Conservation (phyloP, 2,329 filamentous ascomycete species). For the Penicillium brevicompactum region DNA sequence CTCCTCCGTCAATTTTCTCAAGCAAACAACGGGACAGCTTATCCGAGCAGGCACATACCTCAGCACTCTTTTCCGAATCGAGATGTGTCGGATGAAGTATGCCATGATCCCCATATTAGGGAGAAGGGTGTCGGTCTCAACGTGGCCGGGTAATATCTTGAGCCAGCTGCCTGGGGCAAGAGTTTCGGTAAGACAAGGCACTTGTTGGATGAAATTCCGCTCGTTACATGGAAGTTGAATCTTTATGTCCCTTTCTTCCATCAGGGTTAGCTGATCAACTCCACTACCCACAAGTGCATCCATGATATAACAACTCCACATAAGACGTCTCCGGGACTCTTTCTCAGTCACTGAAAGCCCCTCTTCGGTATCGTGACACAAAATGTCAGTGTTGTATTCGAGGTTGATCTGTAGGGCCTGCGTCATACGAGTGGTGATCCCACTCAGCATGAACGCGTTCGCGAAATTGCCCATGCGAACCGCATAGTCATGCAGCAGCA, state of each 20-base stretch:
- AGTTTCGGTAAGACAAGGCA: slow-evolving; percentile 32
- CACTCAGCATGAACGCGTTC: slow-evolving; percentile 36
- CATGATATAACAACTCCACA: slow-evolving; percentile 36
- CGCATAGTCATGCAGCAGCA: slow-evolving; percentile 35
- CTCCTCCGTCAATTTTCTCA: too few relatives aligned
- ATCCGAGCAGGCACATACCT: slow-evolving; percentile 3
- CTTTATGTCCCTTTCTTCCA: slow-evolving; percentile 33
- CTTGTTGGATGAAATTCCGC: slow-evolving; percentile 31
- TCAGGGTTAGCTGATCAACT: slow-evolving; percentile 32
- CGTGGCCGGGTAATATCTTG: slow-evolving; percentile 14
- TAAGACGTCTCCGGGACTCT: slow-evolving; percentile 32
- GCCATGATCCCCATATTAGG: slow-evolving; percentile 27
- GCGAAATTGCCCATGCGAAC: slow-evolving; percentile 34
- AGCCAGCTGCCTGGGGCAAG: slow-evolving; percentile 21
- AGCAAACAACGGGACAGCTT: too few relatives aligned
- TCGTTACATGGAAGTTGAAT: slow-evolving; percentile 36
- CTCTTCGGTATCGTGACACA: slow-evolving; percentile 23
- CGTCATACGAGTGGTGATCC: slow-evolving; percentile 31
- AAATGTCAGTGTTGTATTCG: slow-evolving; percentile 34
- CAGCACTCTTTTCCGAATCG: slow-evolving; percentile 23
- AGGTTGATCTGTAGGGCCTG: slow-evolving; percentile 36
- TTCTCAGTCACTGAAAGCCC: slow-evolving; percentile 24
- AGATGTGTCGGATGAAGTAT: slow-evolving; percentile 23
- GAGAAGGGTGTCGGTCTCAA: slow-evolving; percentile 9
- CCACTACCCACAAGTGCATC: slow-evolving; percentile 33